Conservation (phyloP, 2,329 filamentous ascomycete species). For the Trichoderma sp. region DNA sequence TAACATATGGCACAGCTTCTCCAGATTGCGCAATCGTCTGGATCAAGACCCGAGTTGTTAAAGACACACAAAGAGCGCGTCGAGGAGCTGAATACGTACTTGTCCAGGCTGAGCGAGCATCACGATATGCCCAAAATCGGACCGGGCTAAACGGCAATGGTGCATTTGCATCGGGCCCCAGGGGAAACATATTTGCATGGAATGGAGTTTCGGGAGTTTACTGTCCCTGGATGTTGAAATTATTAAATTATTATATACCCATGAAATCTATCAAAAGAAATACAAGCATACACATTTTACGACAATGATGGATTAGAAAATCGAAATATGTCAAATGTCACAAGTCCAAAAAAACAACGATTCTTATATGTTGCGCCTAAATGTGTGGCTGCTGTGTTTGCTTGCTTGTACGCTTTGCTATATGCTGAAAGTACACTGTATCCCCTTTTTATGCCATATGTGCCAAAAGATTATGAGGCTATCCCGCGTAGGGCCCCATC, state of each 20-base stretch:
- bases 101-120: slow-evolving; percentile 90
- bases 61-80: slow-evolving; percentile 98
- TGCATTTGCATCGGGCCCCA: background rate
- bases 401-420: background rate
- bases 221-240: slow-evolving; percentile 18
- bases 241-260: background rate
- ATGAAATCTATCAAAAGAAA: background rate
- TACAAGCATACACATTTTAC: background rate
- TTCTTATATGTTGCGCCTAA: background rate
- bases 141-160: slow-evolving; percentile 46
- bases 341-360: background rate
- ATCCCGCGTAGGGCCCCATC: background rate
- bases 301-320: background rate
- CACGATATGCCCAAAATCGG: slow-evolving; percentile 86
- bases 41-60: slow-evolving; percentile 67
- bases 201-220: slow-evolving; percentile 30
- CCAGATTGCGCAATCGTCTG: slow-evolving; percentile 65
- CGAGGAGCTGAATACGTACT: slow-evolving; percentile 90
- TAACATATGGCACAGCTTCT: slow-evolving; percentile 60
- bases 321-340: background rate
- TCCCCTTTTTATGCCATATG: slow-evolving; percentile 16
- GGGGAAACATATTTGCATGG: background rate
- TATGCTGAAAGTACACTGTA: slow-evolving; percentile 14
- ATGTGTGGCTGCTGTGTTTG: slow-evolving; percentile 3
- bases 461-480: background rate